Evolutionary conservation across 768 basidiomycete genomes (phyloP).

Genomic region (Imleria badia): DNA sequence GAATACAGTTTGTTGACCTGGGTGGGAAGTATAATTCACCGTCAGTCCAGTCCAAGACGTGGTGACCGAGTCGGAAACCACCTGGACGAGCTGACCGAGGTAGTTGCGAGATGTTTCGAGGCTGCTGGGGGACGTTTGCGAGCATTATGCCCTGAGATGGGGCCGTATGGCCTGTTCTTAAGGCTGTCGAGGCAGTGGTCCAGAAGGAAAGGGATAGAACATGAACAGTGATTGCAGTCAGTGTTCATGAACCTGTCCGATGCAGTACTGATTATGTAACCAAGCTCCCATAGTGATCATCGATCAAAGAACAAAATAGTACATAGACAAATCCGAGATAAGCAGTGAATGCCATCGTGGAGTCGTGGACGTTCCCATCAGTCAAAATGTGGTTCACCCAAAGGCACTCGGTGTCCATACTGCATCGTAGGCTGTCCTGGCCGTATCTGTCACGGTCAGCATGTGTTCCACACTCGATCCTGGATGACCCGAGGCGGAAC

Average conservation of each 20-base stretch:
- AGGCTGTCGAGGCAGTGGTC: conserved; percentile 29
- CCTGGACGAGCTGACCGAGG: conserved; percentile 21
- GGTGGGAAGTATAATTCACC: background rate
- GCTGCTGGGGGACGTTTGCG: conserved; percentile 18
- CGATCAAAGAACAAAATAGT: background rate
- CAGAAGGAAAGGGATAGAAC: conserved; percentile 18
- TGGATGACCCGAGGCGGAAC: conserved; percentile 3
- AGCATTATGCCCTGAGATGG: conserved; percentile 21
- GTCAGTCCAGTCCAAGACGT: conserved; percentile 8
- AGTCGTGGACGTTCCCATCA: background rate
- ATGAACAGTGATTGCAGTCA: conserved; percentile 20
- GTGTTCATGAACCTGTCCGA: conserved; percentile 21
- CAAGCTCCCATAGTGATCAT: conserved; percentile 4
- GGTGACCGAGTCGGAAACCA: conserved; percentile 3
- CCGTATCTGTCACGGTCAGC: conserved; percentile 12
- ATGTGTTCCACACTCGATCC: conserved; percentile 36
- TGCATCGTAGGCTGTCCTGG: background rate
- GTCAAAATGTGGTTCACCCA: background rate
- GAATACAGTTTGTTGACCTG: conserved; percentile 43
- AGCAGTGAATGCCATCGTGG: too few species aligned
- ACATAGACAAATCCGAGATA: too few species aligned
- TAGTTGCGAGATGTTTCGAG: conserved; percentile 16
- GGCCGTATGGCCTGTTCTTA: conserved; percentile 31
- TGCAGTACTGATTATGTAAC: conserved; percentile 28
- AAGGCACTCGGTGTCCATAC: background rate